Conservation (phyloP, 768 basidiomycete species). For the Tulasnella calospora region DNA sequence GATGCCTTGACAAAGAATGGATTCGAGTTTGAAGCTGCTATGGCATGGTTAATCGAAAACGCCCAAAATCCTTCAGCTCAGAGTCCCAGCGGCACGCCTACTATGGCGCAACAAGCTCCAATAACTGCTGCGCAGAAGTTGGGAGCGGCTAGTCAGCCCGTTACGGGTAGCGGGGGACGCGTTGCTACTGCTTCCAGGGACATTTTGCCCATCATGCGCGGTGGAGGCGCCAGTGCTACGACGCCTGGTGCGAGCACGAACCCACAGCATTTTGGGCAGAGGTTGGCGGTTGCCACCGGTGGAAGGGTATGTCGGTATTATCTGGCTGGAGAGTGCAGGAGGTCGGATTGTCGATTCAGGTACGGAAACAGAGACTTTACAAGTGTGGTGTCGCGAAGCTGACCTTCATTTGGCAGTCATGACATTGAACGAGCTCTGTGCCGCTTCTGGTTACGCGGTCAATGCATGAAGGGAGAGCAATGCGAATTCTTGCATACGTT, state of each 20-base stretch:
- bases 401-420: slow-evolving; percentile 51
- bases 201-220: slow-evolving; percentile 30
- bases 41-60: slow-evolving; percentile 89
- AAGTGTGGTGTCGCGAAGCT: background rate
- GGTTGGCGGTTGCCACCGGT: slow-evolving; percentile 27
- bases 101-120: background rate
- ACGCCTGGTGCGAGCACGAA: background rate
- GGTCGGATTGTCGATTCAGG: slow-evolving; percentile 98
- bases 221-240: slow-evolving; percentile 12
- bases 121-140: slow-evolving; percentile 10
- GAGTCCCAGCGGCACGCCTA: background rate
- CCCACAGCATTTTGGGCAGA: slow-evolving; percentile 27
- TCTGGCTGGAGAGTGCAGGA: slow-evolving; percentile 89
- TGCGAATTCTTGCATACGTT: slow-evolving; percentile 96
- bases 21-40: slow-evolving; percentile 93
- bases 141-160: slow-evolving; percentile 27
- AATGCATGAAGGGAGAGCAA: slow-evolving; percentile 91
- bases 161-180: slow-evolving; percentile 45
- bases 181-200: slow-evolving; percentile 64
- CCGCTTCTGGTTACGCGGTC: slow-evolving; percentile 96
- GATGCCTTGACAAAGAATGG: slow-evolving; percentile 82
- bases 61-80: background rate
- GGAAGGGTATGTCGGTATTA: slow-evolving; percentile 90
- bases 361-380: slow-evolving; percentile 38
- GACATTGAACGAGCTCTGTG: slow-evolving; percentile 91